These are phyloP conservation scores for Phialophora verrucosa DNA, from an alignment of 2,329 filamentous ascomycete species.

Conservation along the genomic window DNA sequence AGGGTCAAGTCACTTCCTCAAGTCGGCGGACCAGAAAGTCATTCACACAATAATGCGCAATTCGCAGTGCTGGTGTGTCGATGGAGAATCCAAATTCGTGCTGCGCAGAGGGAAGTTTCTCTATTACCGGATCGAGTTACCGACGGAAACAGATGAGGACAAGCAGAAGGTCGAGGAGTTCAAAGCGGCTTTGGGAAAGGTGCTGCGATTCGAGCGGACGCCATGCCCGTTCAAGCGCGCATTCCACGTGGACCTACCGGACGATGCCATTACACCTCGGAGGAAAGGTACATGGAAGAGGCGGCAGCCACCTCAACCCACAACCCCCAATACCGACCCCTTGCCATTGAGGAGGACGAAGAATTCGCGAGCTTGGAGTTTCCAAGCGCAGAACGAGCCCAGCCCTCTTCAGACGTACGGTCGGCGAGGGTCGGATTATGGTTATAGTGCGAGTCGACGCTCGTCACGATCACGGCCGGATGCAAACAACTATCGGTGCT, in stretches of 20 bases:
- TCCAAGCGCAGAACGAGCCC: slow-evolving; percentile 25
- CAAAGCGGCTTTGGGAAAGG: slow-evolving; percentile 70
- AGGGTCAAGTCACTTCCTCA: slow-evolving; percentile 84
- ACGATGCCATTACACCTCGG: slow-evolving; percentile 67
- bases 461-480: slow-evolving; percentile 26
- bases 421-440: slow-evolving; percentile 36
- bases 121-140: slow-evolving; percentile 90
- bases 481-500: slow-evolving; percentile 21
- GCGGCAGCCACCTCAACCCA: slow-evolving; percentile 57
- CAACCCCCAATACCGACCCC: slow-evolving; percentile 31
- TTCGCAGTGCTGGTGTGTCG: slow-evolving; percentile 93
- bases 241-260: slow-evolving; percentile 76
- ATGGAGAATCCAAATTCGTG: slow-evolving; percentile 83
- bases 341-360: slow-evolving; percentile 30
- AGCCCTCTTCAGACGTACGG: slow-evolving; percentile 32
- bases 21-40: slow-evolving; percentile 71
- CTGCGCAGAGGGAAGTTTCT: slow-evolving; percentile 80
- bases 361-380: slow-evolving; percentile 35
- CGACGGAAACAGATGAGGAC: slow-evolving; percentile 68
- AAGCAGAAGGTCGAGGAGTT: slow-evolving; percentile 68
- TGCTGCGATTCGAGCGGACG: slow-evolving; percentile 86
- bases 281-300: slow-evolving; percentile 74
- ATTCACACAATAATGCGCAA: slow-evolving; percentile 86
- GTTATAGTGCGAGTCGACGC: slow-evolving; percentile 26
- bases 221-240: slow-evolving; percentile 81